Conservation (phyloP, 148 eudicot genomes). For the Pharnaceum exiguum region DNA sequence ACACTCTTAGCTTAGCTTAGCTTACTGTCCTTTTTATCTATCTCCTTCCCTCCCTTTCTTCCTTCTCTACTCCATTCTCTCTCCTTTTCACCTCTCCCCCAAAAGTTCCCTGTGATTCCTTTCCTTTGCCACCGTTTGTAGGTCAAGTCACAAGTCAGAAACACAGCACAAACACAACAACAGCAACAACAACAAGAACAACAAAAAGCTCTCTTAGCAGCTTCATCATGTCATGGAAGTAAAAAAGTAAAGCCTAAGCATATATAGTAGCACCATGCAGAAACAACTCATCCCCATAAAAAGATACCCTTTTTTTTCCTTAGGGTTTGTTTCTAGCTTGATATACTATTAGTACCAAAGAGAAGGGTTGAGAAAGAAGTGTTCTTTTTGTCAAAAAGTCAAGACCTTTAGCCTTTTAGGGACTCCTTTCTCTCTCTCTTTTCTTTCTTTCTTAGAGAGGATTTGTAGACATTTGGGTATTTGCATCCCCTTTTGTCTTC, state of each 20-base stretch:
- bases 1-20: slow-evolving; percentile 25
- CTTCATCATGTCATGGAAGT: no score
- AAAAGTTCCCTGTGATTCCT: slow-evolving; percentile 6
- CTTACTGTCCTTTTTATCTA: slow-evolving; percentile 7
- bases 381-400: slow-evolving; percentile 1
- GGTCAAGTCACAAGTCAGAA: no score
- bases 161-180: no score
- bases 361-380: slow-evolving; percentile 28
- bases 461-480: slow-evolving; percentile 81
- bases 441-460: slow-evolving; percentile 38
- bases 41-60: slow-evolving; percentile 1
- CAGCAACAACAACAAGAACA: no score
- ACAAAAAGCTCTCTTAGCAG: no score
- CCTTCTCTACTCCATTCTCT: background rate
- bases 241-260: no score
- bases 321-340: background rate
- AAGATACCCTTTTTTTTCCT: slow-evolving; percentile 18
- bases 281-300: no score
- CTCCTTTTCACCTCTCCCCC: background rate
- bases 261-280: no score
- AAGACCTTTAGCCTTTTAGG: background rate
- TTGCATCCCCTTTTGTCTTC: slow-evolving; percentile 67
- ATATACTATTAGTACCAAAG: background rate
- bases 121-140: slow-evolving; percentile 7
- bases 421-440: slow-evolving; percentile 20